phyloP scores from a whole-genome alignment of 345 rosid species.

The Noccaea bulbosa region DNA sequence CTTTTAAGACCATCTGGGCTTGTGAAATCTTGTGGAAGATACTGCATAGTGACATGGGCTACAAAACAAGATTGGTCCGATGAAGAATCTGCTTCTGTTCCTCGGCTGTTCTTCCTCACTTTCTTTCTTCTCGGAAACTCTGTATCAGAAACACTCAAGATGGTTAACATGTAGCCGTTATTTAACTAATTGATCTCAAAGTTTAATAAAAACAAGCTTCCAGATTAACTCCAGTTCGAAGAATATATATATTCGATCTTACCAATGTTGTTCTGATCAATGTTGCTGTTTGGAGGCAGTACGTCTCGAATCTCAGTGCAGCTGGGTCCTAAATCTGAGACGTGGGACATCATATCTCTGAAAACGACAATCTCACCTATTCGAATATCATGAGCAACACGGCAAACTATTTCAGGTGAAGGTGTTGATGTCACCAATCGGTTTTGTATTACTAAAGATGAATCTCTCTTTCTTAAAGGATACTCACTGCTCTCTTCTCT shows the following conservation, averaged over 20 bases:
- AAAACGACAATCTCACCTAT: slow-evolving; percentile 37
- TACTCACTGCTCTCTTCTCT: slow-evolving; percentile 8
- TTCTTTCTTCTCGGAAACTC: too few species aligned
- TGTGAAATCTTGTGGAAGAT: slow-evolving; percentile 23
- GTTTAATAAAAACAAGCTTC: too few species aligned
- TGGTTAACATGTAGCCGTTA: too few species aligned
- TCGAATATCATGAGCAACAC: slow-evolving; percentile 20
- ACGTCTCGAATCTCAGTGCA: slow-evolving; percentile 21
- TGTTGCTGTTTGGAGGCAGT: background rate
- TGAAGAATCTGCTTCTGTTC: slow-evolving; percentile 1
- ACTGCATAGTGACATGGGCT: slow-evolving; percentile 25
- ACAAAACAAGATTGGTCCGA: slow-evolving; percentile 11
- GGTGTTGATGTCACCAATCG: slow-evolving; percentile 9
- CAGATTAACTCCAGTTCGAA: too few species aligned
- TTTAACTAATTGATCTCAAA: too few species aligned
- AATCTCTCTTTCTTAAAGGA: background rate
- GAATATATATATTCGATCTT: background rate
- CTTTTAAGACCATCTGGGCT: background rate
- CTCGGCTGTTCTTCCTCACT: background rate
- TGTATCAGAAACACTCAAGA: too few species aligned
- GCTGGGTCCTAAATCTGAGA: slow-evolving; percentile 36
- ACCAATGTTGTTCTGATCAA: background rate
- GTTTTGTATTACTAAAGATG: slow-evolving; percentile 8
- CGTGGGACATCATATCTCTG: slow-evolving; percentile 28
- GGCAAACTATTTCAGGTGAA: slow-evolving; percentile 26